Percentiles rank a stretch among this genome's conserved stretches.
Evolutionary conservation across 495 filamentous ascomycete species (phyloP).

Genomic region (Apiosordaria backusii): DNA sequence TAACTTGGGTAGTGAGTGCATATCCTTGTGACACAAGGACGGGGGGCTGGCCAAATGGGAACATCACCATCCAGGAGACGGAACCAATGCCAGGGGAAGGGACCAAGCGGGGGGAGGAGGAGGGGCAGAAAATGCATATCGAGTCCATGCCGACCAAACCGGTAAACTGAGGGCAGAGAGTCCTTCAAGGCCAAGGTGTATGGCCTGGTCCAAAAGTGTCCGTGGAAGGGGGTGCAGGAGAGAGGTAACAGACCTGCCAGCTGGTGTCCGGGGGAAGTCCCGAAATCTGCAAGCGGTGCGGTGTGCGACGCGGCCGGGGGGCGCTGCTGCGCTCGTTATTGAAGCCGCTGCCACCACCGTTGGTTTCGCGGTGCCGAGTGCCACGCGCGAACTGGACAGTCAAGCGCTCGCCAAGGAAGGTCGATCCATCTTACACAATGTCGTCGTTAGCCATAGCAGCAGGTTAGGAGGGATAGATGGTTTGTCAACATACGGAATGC

Average conservation of each 20-base stretch:
- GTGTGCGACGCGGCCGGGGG: constrained; percentile 90
- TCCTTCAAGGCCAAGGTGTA: constrained; percentile 3
- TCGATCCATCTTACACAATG: constrained; percentile 76
- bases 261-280: constrained; percentile 97
- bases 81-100: not conserved
- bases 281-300: constrained; percentile 93
- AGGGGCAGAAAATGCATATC: constrained; percentile 17
- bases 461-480: constrained; percentile 23
- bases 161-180: not conserved
- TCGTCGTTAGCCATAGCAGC: constrained; percentile 34
- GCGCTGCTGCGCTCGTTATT: constrained; percentile 68
- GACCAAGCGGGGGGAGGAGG: not conserved
- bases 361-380: constrained; percentile 74
- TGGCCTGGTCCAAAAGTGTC: constrained; percentile 32
- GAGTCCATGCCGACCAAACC: constrained; percentile 2
- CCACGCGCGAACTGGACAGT: constrained; percentile 98
- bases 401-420: constrained; percentile 94
- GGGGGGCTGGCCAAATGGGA: not conserved
- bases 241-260: constrained; percentile 95
- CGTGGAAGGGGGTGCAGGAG: constrained; percentile 55
- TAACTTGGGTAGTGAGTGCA: constrained; percentile 14
- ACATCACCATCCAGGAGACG: not conserved
- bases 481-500: constrained; percentile 54
- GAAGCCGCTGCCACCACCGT: constrained; percentile 43
- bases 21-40: not conserved